Conservation (phyloP, 2,329 filamentous ascomycete species). For the Neonectria coccinea region DNA sequence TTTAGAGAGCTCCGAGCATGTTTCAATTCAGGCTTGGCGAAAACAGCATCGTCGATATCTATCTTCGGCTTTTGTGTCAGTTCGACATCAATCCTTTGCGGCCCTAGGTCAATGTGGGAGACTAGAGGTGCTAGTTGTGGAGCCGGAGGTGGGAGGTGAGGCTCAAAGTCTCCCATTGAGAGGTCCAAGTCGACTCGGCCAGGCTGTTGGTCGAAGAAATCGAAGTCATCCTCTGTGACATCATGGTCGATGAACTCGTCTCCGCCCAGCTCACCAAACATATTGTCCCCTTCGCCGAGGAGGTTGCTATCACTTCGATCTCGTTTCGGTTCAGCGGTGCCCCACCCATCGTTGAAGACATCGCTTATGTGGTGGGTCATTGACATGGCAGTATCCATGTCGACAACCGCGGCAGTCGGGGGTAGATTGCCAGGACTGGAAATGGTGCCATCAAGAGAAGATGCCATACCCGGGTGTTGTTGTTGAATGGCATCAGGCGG, state of each 20-base stretch:
- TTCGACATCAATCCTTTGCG: constrained; percentile 27
- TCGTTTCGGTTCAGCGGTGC: constrained; percentile 57
- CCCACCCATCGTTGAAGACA: constrained; percentile 44
- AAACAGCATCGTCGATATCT: constrained; percentile 53
- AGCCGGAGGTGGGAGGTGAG: constrained; percentile 23
- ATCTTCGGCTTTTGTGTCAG: constrained; percentile 32
- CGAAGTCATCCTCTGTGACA: constrained; percentile 86
- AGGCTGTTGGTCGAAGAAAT: constrained; percentile 79
- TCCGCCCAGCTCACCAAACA: constrained; percentile 76
- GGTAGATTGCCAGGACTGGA: constrained; percentile 66
- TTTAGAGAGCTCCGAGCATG: constrained; percentile 67
- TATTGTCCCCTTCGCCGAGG: constrained; percentile 64
- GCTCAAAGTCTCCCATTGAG: constrained; percentile 43
- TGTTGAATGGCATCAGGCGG: constrained; percentile 75
- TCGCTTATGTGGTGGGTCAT: constrained; percentile 38
- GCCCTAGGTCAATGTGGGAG: constrained; percentile 31
- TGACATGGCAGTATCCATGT: constrained; percentile 42
- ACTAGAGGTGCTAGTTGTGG: constrained; percentile 23
- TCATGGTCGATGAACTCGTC: constrained; percentile 79
- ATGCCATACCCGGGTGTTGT: constrained; percentile 63
- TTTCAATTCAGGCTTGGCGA: constrained; percentile 70
- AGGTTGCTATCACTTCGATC: constrained; percentile 58
- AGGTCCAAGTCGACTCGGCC: constrained; percentile 55
- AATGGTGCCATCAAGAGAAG: constrained; percentile 66
- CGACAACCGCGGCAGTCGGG: constrained; percentile 47